These are phyloP conservation scores for Cladosporium austrohemisphaericum DNA, from an alignment of 2,329 filamentous ascomycete species.

Conservation along the genomic window DNA sequence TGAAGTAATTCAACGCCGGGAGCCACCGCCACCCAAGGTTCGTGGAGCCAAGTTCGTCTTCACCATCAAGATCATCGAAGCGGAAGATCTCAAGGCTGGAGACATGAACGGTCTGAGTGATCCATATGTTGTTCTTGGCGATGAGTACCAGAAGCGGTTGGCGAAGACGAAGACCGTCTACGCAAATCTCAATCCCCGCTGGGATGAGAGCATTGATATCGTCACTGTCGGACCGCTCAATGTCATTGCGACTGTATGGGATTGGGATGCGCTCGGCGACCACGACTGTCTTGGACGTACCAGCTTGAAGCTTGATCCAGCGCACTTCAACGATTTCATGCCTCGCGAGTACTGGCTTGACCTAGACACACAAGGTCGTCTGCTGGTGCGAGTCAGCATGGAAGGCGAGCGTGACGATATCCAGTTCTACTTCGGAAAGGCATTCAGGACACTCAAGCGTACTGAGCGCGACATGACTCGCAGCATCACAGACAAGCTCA, in stretches of 20 bases:
- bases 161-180: constrained; percentile 92
- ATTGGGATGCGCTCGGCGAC: constrained; percentile 94
- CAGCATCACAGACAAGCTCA: constrained; percentile 97
- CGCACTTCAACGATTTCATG: constrained; percentile 92
- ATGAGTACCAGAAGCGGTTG: constrained; percentile 95
- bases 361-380: constrained; percentile 86
- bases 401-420: constrained; percentile 98
- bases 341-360: constrained; percentile 97
- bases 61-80: constrained; percentile 97
- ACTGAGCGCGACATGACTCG: constrained; percentile 97
- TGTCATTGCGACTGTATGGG: constrained; percentile 95
- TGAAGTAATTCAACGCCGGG: constrained; percentile 69
- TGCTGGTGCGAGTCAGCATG: constrained; percentile 93
- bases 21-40: constrained; percentile 66
- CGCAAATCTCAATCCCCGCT: constrained; percentile 84
- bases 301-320: constrained; percentile 96
- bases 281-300: constrained; percentile 96
- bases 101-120: constrained; percentile 92
- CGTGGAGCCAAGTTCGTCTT: constrained; percentile 84
- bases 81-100: constrained; percentile 96
- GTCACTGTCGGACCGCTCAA: constrained; percentile 88
- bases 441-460: constrained; percentile 89
- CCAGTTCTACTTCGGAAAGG: constrained; percentile 96
- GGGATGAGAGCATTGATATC: constrained; percentile 97
- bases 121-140: constrained; percentile 92